Conservation (phyloP, 1,284 basidiomycete genomes). For the Cryptococcus sp. region DNA sequence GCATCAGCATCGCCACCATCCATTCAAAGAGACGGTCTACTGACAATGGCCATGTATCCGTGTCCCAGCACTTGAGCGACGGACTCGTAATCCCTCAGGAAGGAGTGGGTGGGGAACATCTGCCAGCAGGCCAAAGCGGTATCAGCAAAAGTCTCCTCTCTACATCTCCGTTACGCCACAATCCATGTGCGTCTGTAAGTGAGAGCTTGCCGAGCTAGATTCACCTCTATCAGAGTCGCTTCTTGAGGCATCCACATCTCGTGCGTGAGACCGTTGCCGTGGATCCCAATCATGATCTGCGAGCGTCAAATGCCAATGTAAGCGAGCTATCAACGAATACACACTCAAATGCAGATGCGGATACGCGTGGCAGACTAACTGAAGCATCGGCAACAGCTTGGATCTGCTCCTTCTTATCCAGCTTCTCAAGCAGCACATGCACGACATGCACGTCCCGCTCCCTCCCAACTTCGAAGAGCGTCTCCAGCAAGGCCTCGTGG, state of each 20-base stretch:
- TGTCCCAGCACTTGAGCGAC: conserved; percentile 26
- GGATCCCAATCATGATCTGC: conserved; percentile 30
- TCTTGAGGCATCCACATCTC: conserved; percentile 31
- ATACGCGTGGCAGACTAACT: conserved; percentile 10
- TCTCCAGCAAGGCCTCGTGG: conserved; percentile 18
- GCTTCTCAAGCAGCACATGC: conserved; percentile 23
- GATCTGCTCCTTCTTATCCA: conserved; percentile 14
- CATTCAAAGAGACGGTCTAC: not conserved
- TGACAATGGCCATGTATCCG: conserved; percentile 25
- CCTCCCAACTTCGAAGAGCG: conserved; percentile 15
- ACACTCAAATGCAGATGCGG: not conserved
- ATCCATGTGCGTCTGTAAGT: no score
- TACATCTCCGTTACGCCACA: not conserved
- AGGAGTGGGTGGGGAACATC: conserved; percentile 28
- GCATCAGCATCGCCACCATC: no score
- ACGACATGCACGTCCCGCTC: conserved; percentile 14
- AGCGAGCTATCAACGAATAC: not conserved
- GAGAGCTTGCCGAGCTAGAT: no score
- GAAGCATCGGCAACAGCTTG: conserved; percentile 18
- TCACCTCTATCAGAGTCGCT: conserved; percentile 32
- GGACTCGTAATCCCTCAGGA: conserved; percentile 24
- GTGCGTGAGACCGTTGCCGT: conserved; percentile 29
- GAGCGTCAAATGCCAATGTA: not conserved
- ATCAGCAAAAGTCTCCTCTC: not conserved
- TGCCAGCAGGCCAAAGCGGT: not conserved